phyloP scores from a whole-genome alignment of 2,329 filamentous ascomycete species.

The Pseudogymnoascus sp. region DNA sequence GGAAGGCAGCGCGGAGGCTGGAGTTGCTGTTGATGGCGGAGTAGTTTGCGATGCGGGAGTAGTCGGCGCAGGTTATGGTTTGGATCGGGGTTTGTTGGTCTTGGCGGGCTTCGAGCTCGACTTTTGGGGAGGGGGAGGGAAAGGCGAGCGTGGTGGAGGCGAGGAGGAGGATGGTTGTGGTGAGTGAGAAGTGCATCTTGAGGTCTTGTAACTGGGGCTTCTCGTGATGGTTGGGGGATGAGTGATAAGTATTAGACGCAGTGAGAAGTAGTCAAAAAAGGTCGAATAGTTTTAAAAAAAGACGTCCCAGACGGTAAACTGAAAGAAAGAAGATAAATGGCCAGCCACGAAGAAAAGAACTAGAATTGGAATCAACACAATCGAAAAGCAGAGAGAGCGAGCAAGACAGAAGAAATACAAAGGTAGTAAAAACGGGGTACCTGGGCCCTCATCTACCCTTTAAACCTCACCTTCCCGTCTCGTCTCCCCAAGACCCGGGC shows the following conservation, averaged over 20 bases:
- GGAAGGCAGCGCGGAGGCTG: conserved; percentile 38
- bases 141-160: background rate
- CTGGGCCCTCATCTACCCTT: background rate
- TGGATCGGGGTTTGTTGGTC: background rate
- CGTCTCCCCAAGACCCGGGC: background rate
- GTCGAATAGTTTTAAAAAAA: background rate
- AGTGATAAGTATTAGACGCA: background rate
- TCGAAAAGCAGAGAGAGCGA: background rate
- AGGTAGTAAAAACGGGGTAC: background rate
- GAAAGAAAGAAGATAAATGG: conserved; percentile 11
- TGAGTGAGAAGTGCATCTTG: conserved; percentile 10
- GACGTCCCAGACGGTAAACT: background rate
- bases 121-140: background rate
- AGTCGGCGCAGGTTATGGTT: conserved; percentile 31
- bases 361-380: conserved; percentile 9
- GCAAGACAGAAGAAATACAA: background rate
- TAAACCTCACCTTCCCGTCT: background rate
- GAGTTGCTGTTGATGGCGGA: conserved; percentile 38
- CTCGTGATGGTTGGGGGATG: background rate
- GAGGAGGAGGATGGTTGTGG: conserved; percentile 2
- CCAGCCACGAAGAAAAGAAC: conserved; percentile 12
- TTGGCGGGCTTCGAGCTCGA: background rate
- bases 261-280: background rate
- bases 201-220: background rate
- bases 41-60: conserved; percentile 38